Base-by-base conservation (phyloP, 1,284 basidiomycete genomes). In the Mycena citricolor region DNA sequence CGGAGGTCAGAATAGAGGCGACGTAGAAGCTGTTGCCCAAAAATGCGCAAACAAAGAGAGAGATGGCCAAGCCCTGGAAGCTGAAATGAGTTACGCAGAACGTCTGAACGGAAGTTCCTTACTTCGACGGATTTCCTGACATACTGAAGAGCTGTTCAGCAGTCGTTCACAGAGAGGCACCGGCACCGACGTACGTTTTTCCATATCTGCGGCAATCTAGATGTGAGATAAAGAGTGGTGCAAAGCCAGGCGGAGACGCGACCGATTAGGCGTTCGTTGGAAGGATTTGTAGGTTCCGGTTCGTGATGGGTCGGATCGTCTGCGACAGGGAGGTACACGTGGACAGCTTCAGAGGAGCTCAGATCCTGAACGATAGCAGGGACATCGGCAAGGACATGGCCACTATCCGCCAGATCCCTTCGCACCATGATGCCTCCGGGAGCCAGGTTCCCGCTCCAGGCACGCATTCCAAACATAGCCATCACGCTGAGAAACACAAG, bases 161-260 rank as follows among this genome's bases (percentile, higher is more conserved):
- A 16, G 37, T 22, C 44, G 44, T 46, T 32, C 44, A 26, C 29
- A 21, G 13, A 36, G 21, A 39, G 25, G 17, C 24, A 41, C 19
- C n/a, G n/a, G 45, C 24, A 30, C 35, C 12, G 8, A 81, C 90
- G 65, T 61, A 94, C 92, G 58, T 97, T 97, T 67, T 94, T 94
- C 93, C 93, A 97, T 53, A 97, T 95, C 64, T 97, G 94, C 21
- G 94, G 94, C 57, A 97, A 68, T 39, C 94, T 80, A 3, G 88
- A 91, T 5, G 93, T 95, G 20, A 97, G 69, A 65, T 97, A 97
- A 16, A 95, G 69, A 1, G 83, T 90, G 1, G 93, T 92, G 61
- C 94, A 97, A 21, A 85, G 61, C 94, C 94, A 97, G 6, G 94
- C 92, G 42, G 87, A 92, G 47, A 92, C 79, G 2, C 94, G 83